Evolutionary conservation across 306 rosid genomes (phyloP).

Genomic region (Acacia acuminata): DNA sequence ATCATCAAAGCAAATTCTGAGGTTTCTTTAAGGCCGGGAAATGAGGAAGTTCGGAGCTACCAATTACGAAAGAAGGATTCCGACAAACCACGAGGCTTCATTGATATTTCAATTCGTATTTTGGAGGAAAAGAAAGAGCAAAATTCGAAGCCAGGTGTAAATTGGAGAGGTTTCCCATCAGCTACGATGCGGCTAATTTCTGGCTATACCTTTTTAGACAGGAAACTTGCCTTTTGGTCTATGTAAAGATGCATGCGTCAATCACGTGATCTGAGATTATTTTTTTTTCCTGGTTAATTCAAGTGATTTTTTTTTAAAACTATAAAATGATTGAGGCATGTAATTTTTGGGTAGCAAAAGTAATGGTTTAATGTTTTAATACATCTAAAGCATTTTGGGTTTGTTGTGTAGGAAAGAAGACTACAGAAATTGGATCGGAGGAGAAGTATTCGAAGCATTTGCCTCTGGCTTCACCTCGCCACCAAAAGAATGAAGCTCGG

Average conservation of each 20-base stretch:
- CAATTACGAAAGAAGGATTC: conserved; percentile 67
- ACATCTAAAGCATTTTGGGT: conserved; percentile 1
- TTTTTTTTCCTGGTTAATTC: background rate
- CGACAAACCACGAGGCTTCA: conserved; percentile 65
- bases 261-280: background rate
- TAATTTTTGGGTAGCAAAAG: background rate
- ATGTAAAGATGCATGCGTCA: background rate
- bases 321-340: background rate
- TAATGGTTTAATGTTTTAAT: background rate
- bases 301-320: background rate
- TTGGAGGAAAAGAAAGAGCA: conserved; percentile 59
- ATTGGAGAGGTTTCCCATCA: background rate
- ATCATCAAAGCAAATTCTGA: conserved; percentile 55
- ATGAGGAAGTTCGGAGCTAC: conserved; percentile 72
- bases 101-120: conserved; percentile 71
- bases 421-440: conserved; percentile 41
- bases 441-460: conserved; percentile 32
- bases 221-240: background rate
- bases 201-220: background rate
- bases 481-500: conserved; percentile 42
- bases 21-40: conserved; percentile 37
- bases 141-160: conserved; percentile 43
- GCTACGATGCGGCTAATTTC: background rate
- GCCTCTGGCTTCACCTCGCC: conserved; percentile 30
- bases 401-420: conserved; percentile 43